These are phyloP conservation scores for Pythium coloratum DNA, from an alignment of 352 stramenopile genomes.

Conservation along the genomic window DNA sequence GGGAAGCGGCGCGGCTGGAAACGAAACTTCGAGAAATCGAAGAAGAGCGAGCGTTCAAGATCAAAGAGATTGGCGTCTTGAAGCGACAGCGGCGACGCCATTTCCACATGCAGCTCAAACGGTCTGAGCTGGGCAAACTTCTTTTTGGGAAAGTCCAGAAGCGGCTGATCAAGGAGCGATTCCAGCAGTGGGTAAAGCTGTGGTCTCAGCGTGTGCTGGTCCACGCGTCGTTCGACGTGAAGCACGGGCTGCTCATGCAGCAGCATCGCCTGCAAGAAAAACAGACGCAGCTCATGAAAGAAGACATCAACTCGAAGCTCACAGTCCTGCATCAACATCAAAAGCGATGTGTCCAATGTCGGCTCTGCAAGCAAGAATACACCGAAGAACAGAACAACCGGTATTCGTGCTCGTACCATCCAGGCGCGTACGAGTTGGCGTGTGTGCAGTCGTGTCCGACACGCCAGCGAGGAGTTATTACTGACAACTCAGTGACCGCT, in stretches of 20 bases:
- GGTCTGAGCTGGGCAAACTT: slow-evolving; percentile 49
- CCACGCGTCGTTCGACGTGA: slow-evolving; percentile 64
- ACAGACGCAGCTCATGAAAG: slow-evolving; percentile 6
- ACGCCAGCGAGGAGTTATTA: slow-evolving; percentile 22
- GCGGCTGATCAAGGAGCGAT: slow-evolving; percentile 42
- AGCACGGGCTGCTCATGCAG: slow-evolving; percentile 60
- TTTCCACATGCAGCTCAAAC: slow-evolving; percentile 43
- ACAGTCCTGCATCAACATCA: slow-evolving; percentile 66
- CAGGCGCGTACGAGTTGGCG: slow-evolving; percentile 60
- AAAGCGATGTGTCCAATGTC: slow-evolving; percentile 48
- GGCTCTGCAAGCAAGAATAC: slow-evolving; percentile 64
- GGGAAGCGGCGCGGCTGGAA: slow-evolving; percentile 43
- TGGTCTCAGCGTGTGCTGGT: slow-evolving; percentile 59
- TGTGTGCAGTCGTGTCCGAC: slow-evolving; percentile 58
- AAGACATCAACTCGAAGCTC: slow-evolving; percentile 34
- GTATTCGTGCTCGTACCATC: slow-evolving; percentile 66
- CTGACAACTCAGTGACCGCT: neutral
- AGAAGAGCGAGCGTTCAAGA: slow-evolving; percentile 47
- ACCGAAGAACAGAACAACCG: slow-evolving; percentile 73
- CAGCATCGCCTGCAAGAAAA: slow-evolving; percentile 41
- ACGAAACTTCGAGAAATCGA: slow-evolving; percentile 34
- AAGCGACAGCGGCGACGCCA: slow-evolving; percentile 50
- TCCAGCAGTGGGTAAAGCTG: slow-evolving; percentile 61
- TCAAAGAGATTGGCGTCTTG: slow-evolving; percentile 46
- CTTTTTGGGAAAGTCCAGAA: slow-evolving; percentile 48